Percentiles rank a stretch among this genome's conserved stretches.
Evolutionary conservation across 2,329 filamentous ascomycete species (phyloP).

Genomic region (Colletotrichum sp.): DNA sequence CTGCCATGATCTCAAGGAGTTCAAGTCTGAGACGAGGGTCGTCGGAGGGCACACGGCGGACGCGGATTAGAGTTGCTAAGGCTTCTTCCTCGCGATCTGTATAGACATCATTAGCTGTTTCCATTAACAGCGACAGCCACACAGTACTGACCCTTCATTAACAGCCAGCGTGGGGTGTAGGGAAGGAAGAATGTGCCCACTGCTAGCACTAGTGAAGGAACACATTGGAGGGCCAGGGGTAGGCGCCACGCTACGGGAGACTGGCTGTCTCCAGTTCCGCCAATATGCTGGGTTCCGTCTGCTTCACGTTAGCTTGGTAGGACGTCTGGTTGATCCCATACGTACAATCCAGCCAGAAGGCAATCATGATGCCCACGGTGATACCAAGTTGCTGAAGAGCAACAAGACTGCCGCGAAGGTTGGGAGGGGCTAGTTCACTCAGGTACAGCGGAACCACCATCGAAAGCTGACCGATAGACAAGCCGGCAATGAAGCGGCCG

Average conservation of each 20-base stretch:
- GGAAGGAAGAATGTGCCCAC: slow-evolving; percentile 59
- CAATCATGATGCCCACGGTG: slow-evolving; percentile 45
- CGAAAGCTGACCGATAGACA: neutral
- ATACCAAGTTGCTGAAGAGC: slow-evolving; percentile 48
- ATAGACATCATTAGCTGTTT: neutral
- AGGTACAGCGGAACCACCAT: slow-evolving; percentile 43
- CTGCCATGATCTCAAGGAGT: slow-evolving; percentile 40
- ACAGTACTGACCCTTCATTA: slow-evolving; percentile 28
- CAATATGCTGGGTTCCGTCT: slow-evolving; percentile 43
- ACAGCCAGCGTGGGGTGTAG: slow-evolving; percentile 37
- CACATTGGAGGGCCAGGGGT: slow-evolving; percentile 49
- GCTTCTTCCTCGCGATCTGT: slow-evolving; percentile 32
- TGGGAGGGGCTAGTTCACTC: slow-evolving; percentile 52
- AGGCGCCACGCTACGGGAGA: slow-evolving; percentile 49
- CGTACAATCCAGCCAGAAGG: slow-evolving; percentile 44
- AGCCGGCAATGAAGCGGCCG: neutral
- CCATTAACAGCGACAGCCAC: neutral
- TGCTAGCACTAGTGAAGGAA: slow-evolving; percentile 59
- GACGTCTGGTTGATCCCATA: accelerated
- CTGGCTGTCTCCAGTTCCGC: slow-evolving; percentile 48
- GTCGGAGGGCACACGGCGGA: slow-evolving; percentile 37
- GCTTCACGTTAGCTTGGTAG: neutral
- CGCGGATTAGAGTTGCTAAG: slow-evolving; percentile 30
- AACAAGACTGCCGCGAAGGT: slow-evolving; percentile 52
- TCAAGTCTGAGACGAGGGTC: slow-evolving; percentile 32